Conservation (phyloP, 345 rosid genomes). For the Arabis alpina region DNA sequence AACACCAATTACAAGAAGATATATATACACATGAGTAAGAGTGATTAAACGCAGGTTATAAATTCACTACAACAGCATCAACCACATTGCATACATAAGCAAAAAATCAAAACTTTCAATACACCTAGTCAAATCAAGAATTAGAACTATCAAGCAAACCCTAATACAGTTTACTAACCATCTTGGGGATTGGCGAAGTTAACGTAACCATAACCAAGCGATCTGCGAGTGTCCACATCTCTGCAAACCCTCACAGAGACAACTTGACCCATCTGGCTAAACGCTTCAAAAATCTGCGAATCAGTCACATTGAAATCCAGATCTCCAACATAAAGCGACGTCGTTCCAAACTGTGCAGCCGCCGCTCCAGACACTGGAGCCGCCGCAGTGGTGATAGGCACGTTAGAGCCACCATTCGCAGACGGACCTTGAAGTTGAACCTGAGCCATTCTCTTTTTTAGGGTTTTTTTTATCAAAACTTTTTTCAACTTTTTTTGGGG, state of each 20-base stretch:
- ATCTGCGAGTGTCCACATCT: conserved; percentile 73
- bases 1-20: neutral
- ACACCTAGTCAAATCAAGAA: neutral
- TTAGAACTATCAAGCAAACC: neutral
- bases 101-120: neutral
- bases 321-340: conserved; percentile 95
- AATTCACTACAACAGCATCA: too few relatives aligned
- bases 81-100: conserved; percentile 9
- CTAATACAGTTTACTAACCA: conserved; percentile 47
- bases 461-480: conserved; percentile 26
- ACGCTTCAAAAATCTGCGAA: conserved; percentile 84
- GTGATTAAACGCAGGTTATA: too few relatives aligned
- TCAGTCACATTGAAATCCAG: conserved; percentile 79
- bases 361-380: conserved; percentile 13
- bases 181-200: conserved; percentile 75
- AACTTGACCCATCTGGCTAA: conserved; percentile 81
- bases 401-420: conserved; percentile 38
- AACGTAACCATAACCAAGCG: conserved; percentile 93
- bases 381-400: conserved; percentile 20
- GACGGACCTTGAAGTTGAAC: conserved; percentile 57
- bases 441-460: conserved; percentile 58
- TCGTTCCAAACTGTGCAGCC: conserved; percentile 55
- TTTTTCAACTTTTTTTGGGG: conserved; percentile 31
- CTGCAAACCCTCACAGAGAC: conserved; percentile 84
- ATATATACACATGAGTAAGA: neutral